phyloP scores from a whole-genome alignment of 2,329 filamentous ascomycete genomes.

The Sclerotinia nivalis region DNA sequence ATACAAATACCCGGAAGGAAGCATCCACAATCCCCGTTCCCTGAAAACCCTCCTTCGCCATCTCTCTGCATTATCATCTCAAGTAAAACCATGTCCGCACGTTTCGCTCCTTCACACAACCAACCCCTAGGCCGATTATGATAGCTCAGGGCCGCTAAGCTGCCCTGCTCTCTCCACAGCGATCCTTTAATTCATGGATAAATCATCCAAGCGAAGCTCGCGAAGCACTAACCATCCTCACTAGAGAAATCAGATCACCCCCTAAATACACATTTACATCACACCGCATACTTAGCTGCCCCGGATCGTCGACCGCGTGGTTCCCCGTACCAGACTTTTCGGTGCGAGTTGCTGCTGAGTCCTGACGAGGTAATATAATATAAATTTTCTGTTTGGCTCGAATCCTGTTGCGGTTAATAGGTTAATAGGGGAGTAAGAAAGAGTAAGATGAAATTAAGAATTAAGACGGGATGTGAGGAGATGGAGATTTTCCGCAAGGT shows the following conservation, averaged over 20 bases:
- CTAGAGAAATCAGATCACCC: neutral
- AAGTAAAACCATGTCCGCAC: conserved; percentile 9
- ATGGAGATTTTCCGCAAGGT: conserved; percentile 4
- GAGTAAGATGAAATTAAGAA: neutral
- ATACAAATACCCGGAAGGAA: neutral
- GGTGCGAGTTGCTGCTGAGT: neutral
- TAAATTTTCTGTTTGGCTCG: neutral
- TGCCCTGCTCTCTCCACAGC: neutral
- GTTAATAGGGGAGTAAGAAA: neutral
- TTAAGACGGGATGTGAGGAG: neutral
- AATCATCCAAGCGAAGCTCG: neutral
- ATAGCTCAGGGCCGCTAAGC: neutral
- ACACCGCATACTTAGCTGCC: conserved; percentile 17
- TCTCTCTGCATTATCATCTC: conserved; percentile 15
- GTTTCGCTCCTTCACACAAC: neutral
- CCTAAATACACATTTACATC: conserved; percentile 13
- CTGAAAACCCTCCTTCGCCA: neutral
- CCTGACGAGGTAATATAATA: neutral
- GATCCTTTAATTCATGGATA: conserved; percentile 6
- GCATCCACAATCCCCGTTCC: neutral
- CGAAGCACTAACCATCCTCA: neutral
- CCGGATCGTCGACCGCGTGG: conserved; percentile 12
- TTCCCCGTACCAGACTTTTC: neutral
- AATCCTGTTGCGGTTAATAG: neutral
- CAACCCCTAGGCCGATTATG: neutral